phyloP scores from a whole-genome alignment of 2,329 filamentous ascomycete genomes.

The Fusarium brachygibbosum region DNA sequence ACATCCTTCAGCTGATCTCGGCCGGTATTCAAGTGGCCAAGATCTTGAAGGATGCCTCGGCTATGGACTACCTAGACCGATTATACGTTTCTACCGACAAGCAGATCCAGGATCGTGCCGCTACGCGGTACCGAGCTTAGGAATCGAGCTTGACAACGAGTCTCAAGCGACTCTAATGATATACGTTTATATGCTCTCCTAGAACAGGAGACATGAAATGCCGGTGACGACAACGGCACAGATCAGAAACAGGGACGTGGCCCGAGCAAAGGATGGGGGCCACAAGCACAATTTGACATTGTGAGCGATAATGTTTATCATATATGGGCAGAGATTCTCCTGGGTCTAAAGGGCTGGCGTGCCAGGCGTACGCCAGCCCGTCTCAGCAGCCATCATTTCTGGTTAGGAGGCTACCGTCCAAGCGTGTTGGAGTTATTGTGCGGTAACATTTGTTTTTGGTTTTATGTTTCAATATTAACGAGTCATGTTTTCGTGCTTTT shows the following conservation, averaged over 20 bases:
- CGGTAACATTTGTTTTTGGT: constrained; percentile 32
- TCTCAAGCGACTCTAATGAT: constrained; percentile 48
- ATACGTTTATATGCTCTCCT: constrained; percentile 48
- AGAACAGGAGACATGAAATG: constrained; percentile 42
- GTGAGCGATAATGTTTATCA: constrained; percentile 52
- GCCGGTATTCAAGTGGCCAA: constrained; percentile 90
- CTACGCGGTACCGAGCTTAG: constrained; percentile 53
- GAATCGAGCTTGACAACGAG: constrained; percentile 40
- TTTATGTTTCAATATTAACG: constrained; percentile 24
- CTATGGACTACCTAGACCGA: constrained; percentile 85
- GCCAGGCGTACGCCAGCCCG: constrained; percentile 30
- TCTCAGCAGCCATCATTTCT: constrained; percentile 40
- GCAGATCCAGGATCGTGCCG: constrained; percentile 77
- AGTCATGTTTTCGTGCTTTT: constrained; percentile 33
- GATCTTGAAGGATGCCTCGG: constrained; percentile 84
- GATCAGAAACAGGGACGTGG: constrained; percentile 48
- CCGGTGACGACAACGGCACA: constrained; percentile 48
- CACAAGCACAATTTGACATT: constrained; percentile 43
- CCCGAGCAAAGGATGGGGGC: constrained; percentile 28
- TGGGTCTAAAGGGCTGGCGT: constrained; percentile 27
- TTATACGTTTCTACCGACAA: constrained; percentile 87
- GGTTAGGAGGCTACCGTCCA: constrained; percentile 42
- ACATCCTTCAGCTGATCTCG: constrained; percentile 88
- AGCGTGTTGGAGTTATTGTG: constrained; percentile 48
- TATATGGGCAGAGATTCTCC: constrained; percentile 40